Conservation (phyloP, 306 rosid genomes). For the Castanopsis chinensis region DNA sequence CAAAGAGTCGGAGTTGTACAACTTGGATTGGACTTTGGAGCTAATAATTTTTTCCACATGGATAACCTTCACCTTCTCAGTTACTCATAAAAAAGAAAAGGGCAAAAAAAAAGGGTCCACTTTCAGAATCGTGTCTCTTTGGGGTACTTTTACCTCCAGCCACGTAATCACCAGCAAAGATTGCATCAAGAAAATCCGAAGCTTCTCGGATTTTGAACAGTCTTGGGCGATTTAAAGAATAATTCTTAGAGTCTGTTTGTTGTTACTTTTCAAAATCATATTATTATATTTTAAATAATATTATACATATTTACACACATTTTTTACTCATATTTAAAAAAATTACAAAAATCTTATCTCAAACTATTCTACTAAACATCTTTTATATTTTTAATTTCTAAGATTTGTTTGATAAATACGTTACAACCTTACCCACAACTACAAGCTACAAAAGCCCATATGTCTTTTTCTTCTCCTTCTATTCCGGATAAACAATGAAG, state of each 20-base stretch:
- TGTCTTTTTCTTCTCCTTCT: background rate
- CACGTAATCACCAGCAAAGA: slow-evolving; percentile 10
- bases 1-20: background rate
- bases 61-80: background rate
- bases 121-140: slow-evolving; percentile 1
- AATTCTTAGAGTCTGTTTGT: too few relatives aligned
- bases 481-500: background rate
- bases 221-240: too few relatives aligned
- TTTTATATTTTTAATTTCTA: background rate
- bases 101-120: background rate
- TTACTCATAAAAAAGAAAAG: too few relatives aligned
- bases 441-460: background rate
- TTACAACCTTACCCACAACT: background rate
- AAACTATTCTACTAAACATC: too few relatives aligned
- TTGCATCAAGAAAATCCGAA: background rate
- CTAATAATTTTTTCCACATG: slow-evolving; percentile 8
- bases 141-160: background rate
- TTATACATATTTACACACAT: too few relatives aligned
- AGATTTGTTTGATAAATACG: background rate
- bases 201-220: too few relatives aligned
- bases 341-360: too few relatives aligned
- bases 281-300: too few relatives aligned
- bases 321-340: too few relatives aligned
- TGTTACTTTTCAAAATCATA: too few relatives aligned
- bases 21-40: slow-evolving; percentile 37